phyloP scores from a whole-genome alignment of 2,329 filamentous ascomycete genomes.

The Monilinia vaccinii-corymbosi region DNA sequence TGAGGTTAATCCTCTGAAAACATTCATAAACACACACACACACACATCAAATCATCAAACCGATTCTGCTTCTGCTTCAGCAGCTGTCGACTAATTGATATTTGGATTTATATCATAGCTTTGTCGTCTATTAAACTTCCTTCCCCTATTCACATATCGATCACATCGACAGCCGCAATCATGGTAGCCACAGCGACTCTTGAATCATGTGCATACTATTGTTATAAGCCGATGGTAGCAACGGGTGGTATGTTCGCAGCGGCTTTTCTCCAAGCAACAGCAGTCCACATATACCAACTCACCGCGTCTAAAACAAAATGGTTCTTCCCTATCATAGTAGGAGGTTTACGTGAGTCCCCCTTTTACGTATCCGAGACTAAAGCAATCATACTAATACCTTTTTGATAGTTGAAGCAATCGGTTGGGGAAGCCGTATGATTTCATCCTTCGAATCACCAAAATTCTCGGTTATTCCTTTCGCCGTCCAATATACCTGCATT shows the following conservation, averaged over 20 bases:
- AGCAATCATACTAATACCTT: not conserved
- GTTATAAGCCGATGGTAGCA: not conserved
- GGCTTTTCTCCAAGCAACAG: not conserved
- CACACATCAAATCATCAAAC: too few relatives aligned
- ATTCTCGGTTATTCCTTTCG: conserved; percentile 1
- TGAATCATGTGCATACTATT: conserved; percentile 6
- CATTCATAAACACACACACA: too few relatives aligned
- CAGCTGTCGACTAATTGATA: not conserved
- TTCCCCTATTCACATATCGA: not conserved
- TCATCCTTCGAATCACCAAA: conserved; percentile 1
- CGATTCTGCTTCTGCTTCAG: not conserved
- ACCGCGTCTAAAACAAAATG: not conserved
- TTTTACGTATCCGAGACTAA: not conserved
- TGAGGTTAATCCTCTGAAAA: not conserved
- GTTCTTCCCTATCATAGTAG: not conserved
- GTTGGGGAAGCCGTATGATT: not conserved
- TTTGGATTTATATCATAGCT: not conserved
- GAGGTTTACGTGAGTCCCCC: not conserved
- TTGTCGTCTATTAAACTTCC: not conserved
- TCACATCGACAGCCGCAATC: not conserved
- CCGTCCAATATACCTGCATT: conserved; percentile 3
- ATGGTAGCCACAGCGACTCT: conserved; percentile 4
- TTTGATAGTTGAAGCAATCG: conserved; percentile 1
- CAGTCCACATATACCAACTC: not conserved
- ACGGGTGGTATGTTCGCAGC: not conserved